Base-by-base conservation (phyloP, 176 grass and related monocot species). In the Oryza coarctata region DNA sequence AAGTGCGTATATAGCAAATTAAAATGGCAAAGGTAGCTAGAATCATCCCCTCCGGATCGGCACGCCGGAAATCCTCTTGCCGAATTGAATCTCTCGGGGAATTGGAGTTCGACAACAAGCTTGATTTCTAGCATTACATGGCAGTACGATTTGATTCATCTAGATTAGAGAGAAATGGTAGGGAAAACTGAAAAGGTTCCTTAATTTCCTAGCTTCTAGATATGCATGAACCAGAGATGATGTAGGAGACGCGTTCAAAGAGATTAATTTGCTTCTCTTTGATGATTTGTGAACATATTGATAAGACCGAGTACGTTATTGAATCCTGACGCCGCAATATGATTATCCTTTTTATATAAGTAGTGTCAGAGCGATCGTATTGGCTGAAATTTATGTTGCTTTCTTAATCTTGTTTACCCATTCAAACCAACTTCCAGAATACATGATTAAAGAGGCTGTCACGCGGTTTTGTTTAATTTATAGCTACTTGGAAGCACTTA, bases 401-500 rank as follows among this genome's bases (percentile, higher is more conserved):
- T 6, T 55, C 41, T 29, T 34, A 30, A 13, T 63, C 74, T 55
- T 79, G 2, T 63, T 63, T 64, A 17, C 44, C 34, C 11, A 29
- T 73, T 64, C 40, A 65, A 57, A 55, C 80, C 55, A 9, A 4
- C 63, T 22, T 69, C 69, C 41, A 30, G 6, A 74, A 38, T 45
- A 15, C 71, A 45, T 35, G 65, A 55, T 55, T 80, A 60, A 6
- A 26, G 0, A 31, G 64, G 9, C 80, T 20, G 8, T n/a, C n/a
- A 55, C 76, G 68, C 38, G 39, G 39, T 12, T 23, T 18, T 60
- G 75, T 41, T 58, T 60, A 4, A 55, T 55, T 55, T 55, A 55
- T 49, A 7, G 50, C 60, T 79, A 73, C 14, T 73, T n/a, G 75
- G 32, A 60, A 75, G 35, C 80, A 83, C 86, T 80, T 82, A 22